phyloP scores from a whole-genome alignment of 257 asterid genomes.

The Nicotiana undulata region DNA sequence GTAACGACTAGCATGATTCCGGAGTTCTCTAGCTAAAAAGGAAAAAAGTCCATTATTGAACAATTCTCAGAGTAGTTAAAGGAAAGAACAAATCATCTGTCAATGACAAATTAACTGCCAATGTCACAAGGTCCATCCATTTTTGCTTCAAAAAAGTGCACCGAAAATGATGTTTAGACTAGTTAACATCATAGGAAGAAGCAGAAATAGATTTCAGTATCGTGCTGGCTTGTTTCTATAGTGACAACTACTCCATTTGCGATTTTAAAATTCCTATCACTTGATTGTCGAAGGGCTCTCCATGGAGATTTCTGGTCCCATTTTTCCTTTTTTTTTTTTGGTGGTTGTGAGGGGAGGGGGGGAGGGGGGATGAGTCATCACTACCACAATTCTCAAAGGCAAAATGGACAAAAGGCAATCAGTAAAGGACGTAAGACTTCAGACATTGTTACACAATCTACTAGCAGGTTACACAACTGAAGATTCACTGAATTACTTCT shows the following conservation, averaged over 20 bases:
- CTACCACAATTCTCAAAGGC: not conserved
- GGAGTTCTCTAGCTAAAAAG: not conserved
- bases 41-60: not conserved
- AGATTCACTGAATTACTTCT: not conserved
- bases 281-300: not conserved
- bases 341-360: too few species aligned
- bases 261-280: not conserved
- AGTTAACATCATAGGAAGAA: not conserved
- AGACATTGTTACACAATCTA: not conserved
- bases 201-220: not conserved
- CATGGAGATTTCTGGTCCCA: not conserved
- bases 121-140: not conserved
- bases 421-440: not conserved
- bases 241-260: not conserved
- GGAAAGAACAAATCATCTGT: not conserved
- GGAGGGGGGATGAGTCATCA: not conserved
- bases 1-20: not conserved
- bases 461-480: not conserved
- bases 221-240: not conserved
- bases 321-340: too few species aligned
- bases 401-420: not conserved
- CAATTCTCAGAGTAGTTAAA: not conserved
- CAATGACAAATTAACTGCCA: not conserved
- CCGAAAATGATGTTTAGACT: not conserved
- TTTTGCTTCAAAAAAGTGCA: too few species aligned